Conservation (phyloP, 1,139 yeast species). For the Pichia sp. region DNA sequence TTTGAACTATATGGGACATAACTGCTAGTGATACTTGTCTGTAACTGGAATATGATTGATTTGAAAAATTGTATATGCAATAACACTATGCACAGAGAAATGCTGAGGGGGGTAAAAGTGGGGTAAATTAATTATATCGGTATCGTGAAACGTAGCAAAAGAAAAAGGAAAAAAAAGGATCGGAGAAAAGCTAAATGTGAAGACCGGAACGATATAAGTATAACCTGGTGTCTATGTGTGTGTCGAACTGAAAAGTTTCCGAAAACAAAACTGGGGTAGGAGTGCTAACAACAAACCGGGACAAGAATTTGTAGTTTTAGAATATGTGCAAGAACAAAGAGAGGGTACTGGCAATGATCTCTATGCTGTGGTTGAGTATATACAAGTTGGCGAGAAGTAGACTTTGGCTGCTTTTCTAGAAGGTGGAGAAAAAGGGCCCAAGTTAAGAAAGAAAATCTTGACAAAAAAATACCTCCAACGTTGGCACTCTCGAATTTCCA, state of each 20-base stretch:
- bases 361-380: not conserved
- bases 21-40: not conserved
- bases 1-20: constrained; percentile 15
- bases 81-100: not conserved
- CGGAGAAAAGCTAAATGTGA: not conserved
- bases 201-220: not conserved
- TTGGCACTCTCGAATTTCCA: not conserved
- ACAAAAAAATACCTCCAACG: not conserved
- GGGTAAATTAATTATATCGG: not conserved
- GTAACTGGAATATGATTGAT: not conserved
- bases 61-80: not conserved
- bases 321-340: not conserved
- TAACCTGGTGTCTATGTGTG: not conserved
- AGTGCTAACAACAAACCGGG: not conserved
- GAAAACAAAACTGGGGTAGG: not conserved
- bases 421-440: not conserved
- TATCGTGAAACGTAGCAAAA: not conserved
- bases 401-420: not conserved
- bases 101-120: not conserved
- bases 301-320: not conserved
- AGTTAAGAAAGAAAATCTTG: not conserved
- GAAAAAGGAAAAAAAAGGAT: not conserved
- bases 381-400: not conserved
- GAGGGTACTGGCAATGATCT: not conserved
- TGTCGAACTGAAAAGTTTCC: not conserved